A percentile compares a stretch with the other conserved stretches of the same genome.
Conservation (phyloP, 768 basidiomycete genomes). For the Dioszegia hungarica region DNA sequence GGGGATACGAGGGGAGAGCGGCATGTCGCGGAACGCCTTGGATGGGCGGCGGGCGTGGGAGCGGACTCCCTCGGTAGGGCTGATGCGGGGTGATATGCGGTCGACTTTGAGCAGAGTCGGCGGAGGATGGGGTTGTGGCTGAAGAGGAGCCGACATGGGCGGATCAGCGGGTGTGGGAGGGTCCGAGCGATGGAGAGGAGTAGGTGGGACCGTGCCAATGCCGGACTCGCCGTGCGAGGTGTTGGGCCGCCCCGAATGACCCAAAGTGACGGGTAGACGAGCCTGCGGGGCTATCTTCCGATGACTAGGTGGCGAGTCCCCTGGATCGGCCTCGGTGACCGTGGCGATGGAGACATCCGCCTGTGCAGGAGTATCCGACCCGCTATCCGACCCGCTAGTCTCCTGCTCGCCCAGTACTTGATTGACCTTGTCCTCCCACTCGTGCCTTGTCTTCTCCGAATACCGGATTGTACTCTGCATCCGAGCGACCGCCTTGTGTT, state of each 20-base stretch:
- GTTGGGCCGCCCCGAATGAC: constrained; percentile 19
- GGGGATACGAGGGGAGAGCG: constrained; percentile 81
- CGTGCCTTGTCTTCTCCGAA: constrained; percentile 91
- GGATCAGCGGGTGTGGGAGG: constrained; percentile 2
- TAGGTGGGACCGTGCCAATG: constrained; percentile 10
- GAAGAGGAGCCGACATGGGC: constrained; percentile 10
- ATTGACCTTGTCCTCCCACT: constrained; percentile 89
- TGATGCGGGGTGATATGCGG: constrained; percentile 14
- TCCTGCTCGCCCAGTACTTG: constrained; percentile 62
- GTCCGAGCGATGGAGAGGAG: too few species aligned
- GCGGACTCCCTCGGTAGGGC: not conserved
- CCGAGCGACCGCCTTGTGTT: constrained; percentile 88
- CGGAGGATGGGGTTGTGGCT: constrained; percentile 51
- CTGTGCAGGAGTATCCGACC: constrained; percentile 20
- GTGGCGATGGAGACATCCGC: not conserved
- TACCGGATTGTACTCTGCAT: constrained; percentile 97
- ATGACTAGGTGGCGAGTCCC: constrained; percentile 30
- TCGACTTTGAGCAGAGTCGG: constrained; percentile 54
- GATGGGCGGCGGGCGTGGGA: constrained; percentile 31
- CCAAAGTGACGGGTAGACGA: constrained; percentile 40
- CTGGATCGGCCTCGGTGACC: constrained; percentile 40
- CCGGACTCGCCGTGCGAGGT: not conserved
- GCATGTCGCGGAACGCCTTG: constrained; percentile 49
- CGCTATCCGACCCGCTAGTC: constrained; percentile 55
- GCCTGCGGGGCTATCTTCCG: constrained; percentile 43